A percentile compares a stretch with the other conserved stretches of the same genome.
Evolutionary conservation across 345 rosid species (phyloP).

Genomic region (Mangifera indica): DNA sequence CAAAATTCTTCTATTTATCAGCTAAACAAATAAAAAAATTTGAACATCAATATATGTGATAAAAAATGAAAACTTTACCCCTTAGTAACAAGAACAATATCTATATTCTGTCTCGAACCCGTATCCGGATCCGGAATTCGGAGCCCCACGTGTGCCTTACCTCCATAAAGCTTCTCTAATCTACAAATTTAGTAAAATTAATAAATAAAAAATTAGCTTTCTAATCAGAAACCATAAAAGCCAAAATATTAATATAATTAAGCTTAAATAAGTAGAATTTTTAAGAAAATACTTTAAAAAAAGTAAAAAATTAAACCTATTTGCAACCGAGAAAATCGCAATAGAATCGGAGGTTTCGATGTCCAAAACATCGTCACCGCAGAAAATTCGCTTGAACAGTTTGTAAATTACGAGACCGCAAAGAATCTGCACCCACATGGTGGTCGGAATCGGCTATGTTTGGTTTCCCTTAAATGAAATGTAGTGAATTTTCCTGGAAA

Average conservation of each 20-base stretch:
- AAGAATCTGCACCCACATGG: constrained; percentile 83
- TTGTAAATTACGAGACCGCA: constrained; percentile 65
- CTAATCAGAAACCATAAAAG: neutral
- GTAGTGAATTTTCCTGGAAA: neutral
- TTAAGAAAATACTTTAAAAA: neutral
- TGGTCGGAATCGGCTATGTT: neutral
- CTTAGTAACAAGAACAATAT: constrained; percentile 65
- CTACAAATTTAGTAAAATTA: constrained; percentile 29
- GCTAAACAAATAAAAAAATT: neutral
- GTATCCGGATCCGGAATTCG: constrained; percentile 89
- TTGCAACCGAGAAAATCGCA: constrained; percentile 74
- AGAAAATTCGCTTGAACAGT: constrained; percentile 50
- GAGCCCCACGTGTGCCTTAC: constrained; percentile 82
- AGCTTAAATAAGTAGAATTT: neutral
- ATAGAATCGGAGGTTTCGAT: constrained; percentile 57
- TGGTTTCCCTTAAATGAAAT: neutral
- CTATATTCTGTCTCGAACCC: constrained; percentile 65
- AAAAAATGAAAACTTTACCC: constrained; percentile 36
- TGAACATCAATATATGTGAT: neutral
- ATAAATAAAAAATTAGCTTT: neutral
- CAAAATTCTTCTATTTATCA: neutral
- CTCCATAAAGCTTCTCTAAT: constrained; percentile 81
- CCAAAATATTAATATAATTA: neutral
- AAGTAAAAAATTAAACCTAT: constrained; percentile 35
- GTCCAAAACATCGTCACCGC: constrained; percentile 51